Conservation (phyloP, 495 filamentous ascomycete genomes). For the Aspergillus nanangensis region DNA sequence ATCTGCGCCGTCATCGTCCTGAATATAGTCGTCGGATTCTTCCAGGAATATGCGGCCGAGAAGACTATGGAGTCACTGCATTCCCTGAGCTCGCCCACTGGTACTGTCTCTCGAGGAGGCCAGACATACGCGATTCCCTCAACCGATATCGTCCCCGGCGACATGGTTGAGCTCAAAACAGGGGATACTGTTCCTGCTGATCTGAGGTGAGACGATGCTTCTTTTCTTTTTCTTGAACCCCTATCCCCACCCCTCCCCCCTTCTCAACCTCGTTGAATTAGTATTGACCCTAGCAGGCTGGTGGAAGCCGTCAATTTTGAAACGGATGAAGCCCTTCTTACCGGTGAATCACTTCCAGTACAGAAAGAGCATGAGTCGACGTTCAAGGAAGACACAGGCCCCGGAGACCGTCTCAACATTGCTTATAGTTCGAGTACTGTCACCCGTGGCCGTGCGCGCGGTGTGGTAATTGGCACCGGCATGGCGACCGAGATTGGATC, state of each 20-base stretch:
- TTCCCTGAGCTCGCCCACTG: slow-evolving; percentile 58
- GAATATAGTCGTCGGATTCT: slow-evolving; percentile 65
- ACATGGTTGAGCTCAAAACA: slow-evolving; percentile 71
- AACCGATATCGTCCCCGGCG: slow-evolving; percentile 54
- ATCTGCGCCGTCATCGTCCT: slow-evolving; percentile 59
- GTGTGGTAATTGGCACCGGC: slow-evolving; percentile 65
- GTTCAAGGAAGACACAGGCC: slow-evolving; percentile 48
- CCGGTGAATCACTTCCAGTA: slow-evolving; percentile 69
- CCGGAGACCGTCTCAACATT: slow-evolving; percentile 68
- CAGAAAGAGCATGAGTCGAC: slow-evolving; percentile 47
- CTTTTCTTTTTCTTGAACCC: background rate
- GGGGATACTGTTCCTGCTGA: slow-evolving; percentile 83
- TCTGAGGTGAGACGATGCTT: slow-evolving; percentile 39
- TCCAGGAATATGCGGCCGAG: slow-evolving; percentile 66
- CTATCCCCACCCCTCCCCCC: background rate
- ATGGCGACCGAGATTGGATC: slow-evolving; percentile 69
- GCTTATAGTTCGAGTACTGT: slow-evolving; percentile 68
- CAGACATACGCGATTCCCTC: slow-evolving; percentile 49
- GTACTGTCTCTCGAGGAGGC: slow-evolving; percentile 50
- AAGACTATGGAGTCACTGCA: slow-evolving; percentile 73
- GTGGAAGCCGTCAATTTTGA: slow-evolving; percentile 67
- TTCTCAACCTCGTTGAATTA: background rate
- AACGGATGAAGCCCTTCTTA: slow-evolving; percentile 69
- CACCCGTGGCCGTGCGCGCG: slow-evolving; percentile 63
- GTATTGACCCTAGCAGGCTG: slow-evolving; percentile 25